phyloP scores from a whole-genome alignment of 495 filamentous ascomycete genomes.

The Penicillium angulare region DNA sequence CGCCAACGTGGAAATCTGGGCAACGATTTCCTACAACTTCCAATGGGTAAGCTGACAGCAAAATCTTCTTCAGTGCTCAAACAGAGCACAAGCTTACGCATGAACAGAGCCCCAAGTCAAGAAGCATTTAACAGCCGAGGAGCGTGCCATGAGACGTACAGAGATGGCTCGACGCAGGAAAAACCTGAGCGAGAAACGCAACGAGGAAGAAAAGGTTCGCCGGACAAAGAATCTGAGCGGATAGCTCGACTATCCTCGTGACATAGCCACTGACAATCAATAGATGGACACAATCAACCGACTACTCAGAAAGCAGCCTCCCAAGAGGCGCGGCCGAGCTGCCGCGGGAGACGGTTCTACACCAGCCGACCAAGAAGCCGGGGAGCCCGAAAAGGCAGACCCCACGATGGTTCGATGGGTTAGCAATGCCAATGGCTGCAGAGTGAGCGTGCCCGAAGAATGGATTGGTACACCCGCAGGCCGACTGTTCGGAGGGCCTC shows the following conservation, averaged over 20 bases:
- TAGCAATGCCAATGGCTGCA: constrained; percentile 65
- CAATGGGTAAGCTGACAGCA: constrained; percentile 60
- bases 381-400: constrained; percentile 56
- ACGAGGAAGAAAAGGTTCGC: constrained; percentile 94
- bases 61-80: background rate
- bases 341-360: constrained; percentile 49
- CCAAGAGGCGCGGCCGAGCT: constrained; percentile 67
- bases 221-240: background rate
- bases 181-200: constrained; percentile 96
- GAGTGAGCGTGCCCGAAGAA: constrained; percentile 74
- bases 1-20: constrained; percentile 74
- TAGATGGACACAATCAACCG: constrained; percentile 98
- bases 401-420: constrained; percentile 77
- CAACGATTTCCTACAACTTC: constrained; percentile 77
- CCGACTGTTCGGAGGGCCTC: constrained; percentile 50
- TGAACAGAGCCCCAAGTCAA: constrained; percentile 83
- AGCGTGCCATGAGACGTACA: constrained; percentile 88
- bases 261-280: background rate
- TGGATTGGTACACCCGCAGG: constrained; percentile 73
- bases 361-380: constrained; percentile 55
- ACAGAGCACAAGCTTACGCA: constrained; percentile 11
- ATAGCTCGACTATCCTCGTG: background rate
- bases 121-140: constrained; percentile 88
- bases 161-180: constrained; percentile 96
- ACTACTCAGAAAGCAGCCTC: constrained; percentile 90